Conservation (phyloP, 441 rosid species). For the Corymbia calophylla region DNA sequence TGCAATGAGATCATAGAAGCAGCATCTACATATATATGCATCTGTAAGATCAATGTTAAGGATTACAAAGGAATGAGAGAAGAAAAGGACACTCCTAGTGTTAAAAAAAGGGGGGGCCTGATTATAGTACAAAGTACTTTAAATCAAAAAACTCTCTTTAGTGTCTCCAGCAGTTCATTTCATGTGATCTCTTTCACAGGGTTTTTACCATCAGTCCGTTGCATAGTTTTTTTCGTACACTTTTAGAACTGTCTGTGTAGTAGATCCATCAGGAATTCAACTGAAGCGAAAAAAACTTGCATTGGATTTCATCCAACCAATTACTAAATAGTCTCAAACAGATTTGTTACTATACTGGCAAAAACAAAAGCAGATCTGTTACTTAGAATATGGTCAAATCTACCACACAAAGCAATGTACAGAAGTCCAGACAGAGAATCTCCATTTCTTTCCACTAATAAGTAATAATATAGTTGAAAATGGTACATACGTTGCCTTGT, state of each 20-base stretch:
- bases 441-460: not conserved
- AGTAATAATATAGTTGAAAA: not conserved
- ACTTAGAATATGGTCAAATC: not conserved
- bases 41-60: not conserved
- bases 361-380: not conserved
- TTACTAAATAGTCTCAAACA: not conserved
- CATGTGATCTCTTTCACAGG: not conserved
- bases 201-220: not conserved
- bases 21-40: not conserved
- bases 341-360: not conserved
- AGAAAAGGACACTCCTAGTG: not conserved
- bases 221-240: not conserved
- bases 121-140: not conserved
- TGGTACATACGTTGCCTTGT: slow-evolving; percentile 72
- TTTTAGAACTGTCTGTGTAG: not conserved
- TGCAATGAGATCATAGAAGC: not conserved
- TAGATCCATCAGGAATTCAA: not conserved
- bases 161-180: not conserved
- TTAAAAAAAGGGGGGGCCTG: not conserved
- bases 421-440: not conserved
- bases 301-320: not conserved
- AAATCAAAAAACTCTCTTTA: not conserved
- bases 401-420: not conserved
- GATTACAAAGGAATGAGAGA: not conserved
- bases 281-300: not conserved